Percentiles rank a stretch among this genome's conserved stretches.
Conservation (phyloP, 1,139 yeast genomes). For the Tardiomyces depauwii region DNA sequence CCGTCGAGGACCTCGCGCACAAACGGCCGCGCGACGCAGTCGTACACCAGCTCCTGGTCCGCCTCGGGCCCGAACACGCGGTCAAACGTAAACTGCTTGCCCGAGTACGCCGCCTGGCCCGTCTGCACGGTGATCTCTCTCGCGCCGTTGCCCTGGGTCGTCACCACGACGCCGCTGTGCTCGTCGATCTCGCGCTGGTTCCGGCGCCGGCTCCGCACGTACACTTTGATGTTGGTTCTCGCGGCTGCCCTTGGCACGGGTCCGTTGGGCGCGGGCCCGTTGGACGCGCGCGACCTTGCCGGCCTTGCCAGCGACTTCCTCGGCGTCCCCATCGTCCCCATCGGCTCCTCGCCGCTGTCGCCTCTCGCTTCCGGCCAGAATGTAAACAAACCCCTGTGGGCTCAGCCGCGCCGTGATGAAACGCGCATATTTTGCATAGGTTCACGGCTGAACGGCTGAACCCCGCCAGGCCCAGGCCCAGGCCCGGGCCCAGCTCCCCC, state of each 20-base stretch:
- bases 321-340: neutral
- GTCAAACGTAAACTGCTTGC: slow-evolving; percentile 67
- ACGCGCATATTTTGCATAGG: too few relatives aligned
- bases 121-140: slow-evolving; percentile 22
- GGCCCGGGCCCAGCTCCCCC: too few relatives aligned
- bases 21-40: slow-evolving; percentile 51
- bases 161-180: slow-evolving; percentile 54
- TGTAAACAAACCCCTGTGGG: too few relatives aligned
- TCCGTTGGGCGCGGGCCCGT: neutral
- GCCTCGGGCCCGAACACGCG: slow-evolving; percentile 58
- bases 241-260: neutral
- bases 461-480: too few relatives aligned
- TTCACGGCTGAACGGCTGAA: too few relatives aligned
- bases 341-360: too few relatives aligned
- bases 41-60: slow-evolving; percentile 57
- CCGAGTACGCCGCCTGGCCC: slow-evolving; percentile 16
- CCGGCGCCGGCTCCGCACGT: slow-evolving; percentile 69
- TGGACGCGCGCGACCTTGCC: neutral
- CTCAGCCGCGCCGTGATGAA: too few relatives aligned
- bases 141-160: slow-evolving; percentile 13
- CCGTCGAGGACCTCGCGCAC: slow-evolving; percentile 50
- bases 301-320: neutral
- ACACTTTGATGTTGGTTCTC: slow-evolving; percentile 46
- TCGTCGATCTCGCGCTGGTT: slow-evolving; percentile 50
- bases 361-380: too few relatives aligned